These are phyloP conservation scores for Neocatenulostroma microsporum DNA, from an alignment of 2,329 filamentous ascomycete genomes.

Conservation along the genomic window DNA sequence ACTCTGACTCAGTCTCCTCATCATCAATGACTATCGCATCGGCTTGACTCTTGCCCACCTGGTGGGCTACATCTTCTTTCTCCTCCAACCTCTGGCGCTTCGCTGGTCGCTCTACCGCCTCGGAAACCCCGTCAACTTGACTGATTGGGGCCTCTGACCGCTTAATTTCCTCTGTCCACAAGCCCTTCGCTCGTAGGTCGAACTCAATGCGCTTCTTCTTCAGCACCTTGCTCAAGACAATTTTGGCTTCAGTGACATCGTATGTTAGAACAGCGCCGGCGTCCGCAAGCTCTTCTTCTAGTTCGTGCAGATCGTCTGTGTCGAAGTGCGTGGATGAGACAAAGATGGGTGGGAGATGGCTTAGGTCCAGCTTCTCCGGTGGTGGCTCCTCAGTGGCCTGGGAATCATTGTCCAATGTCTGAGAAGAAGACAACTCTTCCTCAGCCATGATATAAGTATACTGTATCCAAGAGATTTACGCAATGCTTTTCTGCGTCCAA, in stretches of 20 bases:
- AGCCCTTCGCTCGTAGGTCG: slow-evolving; percentile 62
- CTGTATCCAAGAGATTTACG: neutral
- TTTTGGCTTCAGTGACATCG: slow-evolving; percentile 60
- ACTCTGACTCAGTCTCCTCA: slow-evolving; percentile 29
- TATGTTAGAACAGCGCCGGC: slow-evolving; percentile 56
- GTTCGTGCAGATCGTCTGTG: slow-evolving; percentile 52
- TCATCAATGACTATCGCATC: slow-evolving; percentile 11
- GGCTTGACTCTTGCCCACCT: slow-evolving; percentile 1
- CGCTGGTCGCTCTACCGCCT: slow-evolving; percentile 1
- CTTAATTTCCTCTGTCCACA: slow-evolving; percentile 49
- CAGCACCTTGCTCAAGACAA: slow-evolving; percentile 67
- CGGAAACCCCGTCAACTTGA: too few relatives aligned
- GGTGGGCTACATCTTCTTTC: neutral
- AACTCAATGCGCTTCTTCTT: slow-evolving; percentile 64
- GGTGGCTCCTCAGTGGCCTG: slow-evolving; percentile 1
- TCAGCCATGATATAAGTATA: too few relatives aligned
- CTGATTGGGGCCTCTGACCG: neutral
- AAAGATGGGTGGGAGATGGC: slow-evolving; percentile 56
- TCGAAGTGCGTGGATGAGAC: slow-evolving; percentile 64
- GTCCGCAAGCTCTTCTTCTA: slow-evolving; percentile 56
- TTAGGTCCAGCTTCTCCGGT: slow-evolving; percentile 31
- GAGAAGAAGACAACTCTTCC: slow-evolving; percentile 3
- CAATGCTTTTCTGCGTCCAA: neutral
- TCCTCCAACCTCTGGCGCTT: slow-evolving; percentile 3
- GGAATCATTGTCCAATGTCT: slow-evolving; percentile 5